A percentile compares a stretch with the other conserved stretches of the same genome.
phyloP scores from a whole-genome alignment of 345 rosid species.

The Kernera saxatilis region DNA sequence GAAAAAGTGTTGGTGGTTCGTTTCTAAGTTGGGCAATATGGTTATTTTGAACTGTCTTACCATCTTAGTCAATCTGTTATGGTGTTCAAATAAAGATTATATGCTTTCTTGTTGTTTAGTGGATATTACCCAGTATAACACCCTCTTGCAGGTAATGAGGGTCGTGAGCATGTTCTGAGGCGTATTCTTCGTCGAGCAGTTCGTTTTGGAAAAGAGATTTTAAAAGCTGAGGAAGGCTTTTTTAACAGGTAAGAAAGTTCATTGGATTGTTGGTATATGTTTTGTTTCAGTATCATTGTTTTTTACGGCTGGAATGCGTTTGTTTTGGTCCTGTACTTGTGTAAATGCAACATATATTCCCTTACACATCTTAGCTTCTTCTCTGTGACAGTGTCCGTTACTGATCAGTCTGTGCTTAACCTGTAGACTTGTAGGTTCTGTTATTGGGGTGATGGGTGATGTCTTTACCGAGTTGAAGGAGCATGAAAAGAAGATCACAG shows the following conservation, averaged over 20 bases:
- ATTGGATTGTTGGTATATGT: neutral
- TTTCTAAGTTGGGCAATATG: neutral
- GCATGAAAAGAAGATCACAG: conserved; percentile 66
- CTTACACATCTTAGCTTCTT: neutral
- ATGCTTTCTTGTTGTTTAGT: neutral
- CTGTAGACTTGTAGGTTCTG: conserved; percentile 71
- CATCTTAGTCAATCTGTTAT: neutral
- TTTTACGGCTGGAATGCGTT: neutral
- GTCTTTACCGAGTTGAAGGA: conserved; percentile 83
- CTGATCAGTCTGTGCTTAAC: conserved; percentile 8
- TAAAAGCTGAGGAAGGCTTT: conserved; percentile 88
- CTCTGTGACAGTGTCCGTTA: neutral
- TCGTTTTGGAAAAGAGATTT: conserved; percentile 84
- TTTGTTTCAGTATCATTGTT: neutral
- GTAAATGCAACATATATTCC: neutral
- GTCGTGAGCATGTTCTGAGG: conserved; percentile 92
- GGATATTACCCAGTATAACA: too few relatives aligned
- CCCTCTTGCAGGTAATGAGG: conserved; percentile 71
- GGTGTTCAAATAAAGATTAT: neutral
- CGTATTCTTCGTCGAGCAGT: conserved; percentile 98
- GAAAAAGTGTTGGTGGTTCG: neutral
- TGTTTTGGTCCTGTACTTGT: neutral
- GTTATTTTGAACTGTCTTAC: neutral
- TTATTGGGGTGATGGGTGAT: conserved; percentile 70
- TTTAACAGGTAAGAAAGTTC: conserved; percentile 62